Percentiles rank a stretch among this genome's conserved stretches.
Conservation (phyloP, 305 asterid species). For the Vinca major region DNA sequence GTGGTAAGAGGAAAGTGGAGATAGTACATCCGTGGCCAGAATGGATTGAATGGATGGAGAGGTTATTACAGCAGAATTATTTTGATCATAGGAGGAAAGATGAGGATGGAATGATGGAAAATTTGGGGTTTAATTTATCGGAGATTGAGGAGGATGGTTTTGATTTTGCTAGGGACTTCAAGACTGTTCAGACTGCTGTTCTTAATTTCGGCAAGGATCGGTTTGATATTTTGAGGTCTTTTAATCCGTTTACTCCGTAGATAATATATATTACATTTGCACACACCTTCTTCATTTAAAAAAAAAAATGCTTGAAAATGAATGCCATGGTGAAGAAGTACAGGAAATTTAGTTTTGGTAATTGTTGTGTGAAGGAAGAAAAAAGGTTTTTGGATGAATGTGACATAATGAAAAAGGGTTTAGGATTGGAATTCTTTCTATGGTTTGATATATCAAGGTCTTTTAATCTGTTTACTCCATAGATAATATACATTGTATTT, state of each 20-base stretch:
- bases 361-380: conserved; percentile 4
- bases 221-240: conserved; percentile 74
- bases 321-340: not conserved
- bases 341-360: not conserved
- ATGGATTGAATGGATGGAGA: conserved; percentile 89
- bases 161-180: conserved; percentile 69
- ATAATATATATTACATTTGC: not conserved
- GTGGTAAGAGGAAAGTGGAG: conserved; percentile 51
- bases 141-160: conserved; percentile 40
- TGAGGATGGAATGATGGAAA: conserved; percentile 73
- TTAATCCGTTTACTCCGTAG: not conserved
- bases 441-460: conserved; percentile 85
- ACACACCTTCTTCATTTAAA: not conserved
- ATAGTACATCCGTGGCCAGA: conserved; percentile 91
- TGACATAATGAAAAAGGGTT: too few relatives aligned
- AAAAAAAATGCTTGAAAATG: not conserved
- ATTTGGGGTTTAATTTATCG: conserved; percentile 48
- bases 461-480: not conserved
- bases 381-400: not conserved
- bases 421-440: too few relatives aligned
- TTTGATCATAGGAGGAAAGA: conserved; percentile 86
- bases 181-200: conserved; percentile 63
- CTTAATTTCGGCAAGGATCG: conserved; percentile 83
- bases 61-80: conserved; percentile 83
- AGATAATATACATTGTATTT: not conserved